A percentile compares a stretch with the other conserved stretches of the same genome.
Evolutionary conservation across 495 filamentous ascomycete genomes (phyloP).

Genomic region (Hypomontagnella monticulosa): DNA sequence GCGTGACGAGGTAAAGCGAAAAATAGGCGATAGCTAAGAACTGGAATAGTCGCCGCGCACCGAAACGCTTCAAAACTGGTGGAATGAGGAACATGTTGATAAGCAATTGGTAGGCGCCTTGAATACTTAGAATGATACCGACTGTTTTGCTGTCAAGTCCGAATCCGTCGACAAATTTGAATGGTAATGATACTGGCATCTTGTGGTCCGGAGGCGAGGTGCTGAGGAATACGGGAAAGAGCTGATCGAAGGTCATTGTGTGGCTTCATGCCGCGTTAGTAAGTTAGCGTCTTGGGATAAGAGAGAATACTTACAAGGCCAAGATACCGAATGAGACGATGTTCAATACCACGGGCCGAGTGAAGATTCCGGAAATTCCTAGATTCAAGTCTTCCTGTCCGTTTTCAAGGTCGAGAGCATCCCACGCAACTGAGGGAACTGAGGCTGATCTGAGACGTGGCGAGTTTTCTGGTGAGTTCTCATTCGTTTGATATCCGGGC

Average conservation of each 20-base stretch:
- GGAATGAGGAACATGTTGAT: conserved; percentile 87
- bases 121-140: conserved; percentile 85
- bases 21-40: conserved; percentile 83
- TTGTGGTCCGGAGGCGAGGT: conserved; percentile 64
- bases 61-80: conserved; percentile 73
- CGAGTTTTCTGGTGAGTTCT: conserved; percentile 64
- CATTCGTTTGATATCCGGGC: conserved; percentile 72
- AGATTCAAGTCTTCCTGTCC: conserved; percentile 31
- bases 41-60: conserved; percentile 80
- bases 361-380: conserved; percentile 65
- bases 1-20: conserved; percentile 85
- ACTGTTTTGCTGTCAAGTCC: conserved; percentile 82
- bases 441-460: conserved; percentile 50
- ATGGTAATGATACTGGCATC: conserved; percentile 66
- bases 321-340: conserved; percentile 92
- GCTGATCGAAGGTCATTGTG: conserved; percentile 93
- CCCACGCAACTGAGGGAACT: conserved; percentile 41
- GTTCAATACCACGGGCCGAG: conserved; percentile 79
- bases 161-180: conserved; percentile 90
- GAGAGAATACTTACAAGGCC: conserved; percentile 80
- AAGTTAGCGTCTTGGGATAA: neutral
- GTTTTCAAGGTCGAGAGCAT: conserved; percentile 42
- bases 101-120: conserved; percentile 89
- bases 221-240: conserved; percentile 91
- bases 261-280: conserved; percentile 51